A percentile compares a stretch with the other conserved stretches of the same genome.
Evolutionary conservation across 495 filamentous ascomycete species (phyloP).

Genomic region (Letharia lupina): DNA sequence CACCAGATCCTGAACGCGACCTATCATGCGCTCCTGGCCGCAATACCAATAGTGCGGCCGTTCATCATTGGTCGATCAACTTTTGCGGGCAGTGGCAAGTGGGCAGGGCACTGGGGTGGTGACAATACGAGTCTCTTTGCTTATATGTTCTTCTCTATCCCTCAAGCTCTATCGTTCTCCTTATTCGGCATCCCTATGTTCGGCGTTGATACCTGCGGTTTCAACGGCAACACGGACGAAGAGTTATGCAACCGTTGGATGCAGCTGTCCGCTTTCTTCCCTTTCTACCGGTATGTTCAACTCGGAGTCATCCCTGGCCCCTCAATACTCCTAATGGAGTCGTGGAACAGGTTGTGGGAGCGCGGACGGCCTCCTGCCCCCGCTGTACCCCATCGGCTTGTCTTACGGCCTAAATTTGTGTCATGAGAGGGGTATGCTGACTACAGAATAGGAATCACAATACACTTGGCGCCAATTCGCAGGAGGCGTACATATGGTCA

Average conservation of each 20-base stretch:
- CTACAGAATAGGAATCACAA: constrained; percentile 57
- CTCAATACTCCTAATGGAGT: not conserved
- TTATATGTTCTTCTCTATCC: constrained; percentile 69
- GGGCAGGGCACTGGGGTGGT: constrained; percentile 82
- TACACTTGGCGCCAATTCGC: constrained; percentile 47
- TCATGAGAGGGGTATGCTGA: not conserved
- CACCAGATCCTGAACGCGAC: constrained; percentile 74
- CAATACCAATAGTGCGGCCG: constrained; percentile 60
- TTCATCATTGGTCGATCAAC: constrained; percentile 84
- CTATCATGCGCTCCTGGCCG: constrained; percentile 57
- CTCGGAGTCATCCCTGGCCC: not conserved
- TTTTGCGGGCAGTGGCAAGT: constrained; percentile 70
- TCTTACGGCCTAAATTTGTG: not conserved
- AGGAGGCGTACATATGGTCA: constrained; percentile 73
- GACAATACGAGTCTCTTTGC: constrained; percentile 66
- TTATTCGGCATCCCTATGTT: constrained; percentile 87
- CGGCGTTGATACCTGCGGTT: constrained; percentile 75
- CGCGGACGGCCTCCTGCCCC: not conserved
- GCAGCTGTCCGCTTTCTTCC: constrained; percentile 78
- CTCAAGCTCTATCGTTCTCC: constrained; percentile 70
- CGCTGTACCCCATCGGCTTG: not conserved
- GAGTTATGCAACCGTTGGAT: constrained; percentile 84
- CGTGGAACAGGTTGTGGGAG: not conserved
- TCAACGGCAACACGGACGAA: constrained; percentile 58
- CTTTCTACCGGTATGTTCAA: constrained; percentile 52